phyloP scores from a whole-genome alignment of 1,284 basidiomycete species.

The Vanrija sp. region DNA sequence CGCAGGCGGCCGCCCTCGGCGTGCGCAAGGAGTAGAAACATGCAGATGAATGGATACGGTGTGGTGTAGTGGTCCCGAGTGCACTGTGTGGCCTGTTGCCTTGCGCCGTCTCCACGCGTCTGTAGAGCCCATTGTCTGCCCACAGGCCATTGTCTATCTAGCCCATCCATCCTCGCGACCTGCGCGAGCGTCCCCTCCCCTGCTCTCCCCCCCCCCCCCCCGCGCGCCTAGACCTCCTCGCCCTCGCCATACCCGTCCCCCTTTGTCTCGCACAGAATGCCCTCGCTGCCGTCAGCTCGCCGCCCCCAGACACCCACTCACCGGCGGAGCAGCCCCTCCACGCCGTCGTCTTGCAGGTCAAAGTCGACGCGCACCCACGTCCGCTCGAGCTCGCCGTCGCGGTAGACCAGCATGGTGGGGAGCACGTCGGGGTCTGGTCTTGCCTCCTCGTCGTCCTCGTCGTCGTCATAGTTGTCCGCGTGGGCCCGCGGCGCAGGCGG shows the following conservation, averaged over 20 bases:
- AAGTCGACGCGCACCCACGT: constrained; percentile 45
- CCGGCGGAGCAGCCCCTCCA: constrained; percentile 36
- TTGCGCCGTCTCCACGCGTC: not conserved
- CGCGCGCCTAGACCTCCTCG: not conserved
- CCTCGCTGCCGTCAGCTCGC: constrained; percentile 11
- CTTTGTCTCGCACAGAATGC: not conserved
- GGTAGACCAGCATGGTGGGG: constrained; percentile 45
- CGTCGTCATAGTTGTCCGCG: constrained; percentile 13
- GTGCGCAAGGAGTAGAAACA: constrained; percentile 11
- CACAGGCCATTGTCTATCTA: no score
- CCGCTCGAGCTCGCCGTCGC: constrained; percentile 34
- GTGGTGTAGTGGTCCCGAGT: not conserved
- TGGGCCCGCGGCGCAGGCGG: constrained; percentile 1
- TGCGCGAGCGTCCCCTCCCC: no score
- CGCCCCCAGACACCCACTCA: constrained; percentile 1
- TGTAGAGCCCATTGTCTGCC: no score
- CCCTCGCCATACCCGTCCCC: not conserved
- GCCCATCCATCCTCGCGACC: no score
- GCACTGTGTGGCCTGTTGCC: not conserved
- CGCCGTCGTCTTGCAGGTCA: constrained; percentile 31
- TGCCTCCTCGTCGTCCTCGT: constrained; percentile 9
- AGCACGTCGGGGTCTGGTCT: constrained; percentile 45
- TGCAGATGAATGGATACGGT: not conserved
- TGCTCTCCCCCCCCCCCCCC: no score
- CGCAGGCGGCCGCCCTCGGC: constrained; percentile 38